Base-by-base conservation (phyloP, 257 asterid species). In the Solanum virginianum region DNA sequence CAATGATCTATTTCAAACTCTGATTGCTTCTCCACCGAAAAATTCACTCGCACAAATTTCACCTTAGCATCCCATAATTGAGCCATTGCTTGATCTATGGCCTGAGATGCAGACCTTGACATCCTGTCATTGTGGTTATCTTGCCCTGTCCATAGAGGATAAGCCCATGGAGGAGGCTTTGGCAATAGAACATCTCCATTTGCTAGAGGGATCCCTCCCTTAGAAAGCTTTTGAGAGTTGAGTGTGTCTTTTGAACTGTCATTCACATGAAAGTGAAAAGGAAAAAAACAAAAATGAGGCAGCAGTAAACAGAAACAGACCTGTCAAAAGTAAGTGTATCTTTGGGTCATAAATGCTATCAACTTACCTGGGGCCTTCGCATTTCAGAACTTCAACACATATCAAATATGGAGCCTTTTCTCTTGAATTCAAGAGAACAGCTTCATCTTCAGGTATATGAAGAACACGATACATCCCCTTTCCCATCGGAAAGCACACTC, bases 141-240 rank as follows among this genome's bases (percentile, higher is more conserved):
- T 86, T 92, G 97, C 84, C 98, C 94, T 66, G 88, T 89, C 93
- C 97, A 88, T 80, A 94, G 87, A 86, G 98, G 99, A 92, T 92
- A 97, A 80, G 99, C 99, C 99, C 99, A 97, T 57, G 98, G 99
- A 29, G 99, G 99, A 75, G 99, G 98, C 92, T 95, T 95, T 63
- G 94, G 98, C 92, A 97, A 89, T 81, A 97, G 88, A 41, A 91
- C 98, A 92, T 97, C 98, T 87, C 99, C 98, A 91, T 97, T 95
- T 55, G 99, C 99, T 90, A 95, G 87, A 45, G 99, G 99, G 85
- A 97, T 97, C 77, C 99, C 99, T 85, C 98, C 99, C 93, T 87
- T 97, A 60, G 98, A 97, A 75, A 95, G 97, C 92, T 97, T 95
- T 90, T 93, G 98, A 62, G 92, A 87, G 87, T 86, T 90, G 77